Base-by-base conservation (phyloP, 1,284 basidiomycete genomes). In the Ceratobasidium sp. region DNA sequence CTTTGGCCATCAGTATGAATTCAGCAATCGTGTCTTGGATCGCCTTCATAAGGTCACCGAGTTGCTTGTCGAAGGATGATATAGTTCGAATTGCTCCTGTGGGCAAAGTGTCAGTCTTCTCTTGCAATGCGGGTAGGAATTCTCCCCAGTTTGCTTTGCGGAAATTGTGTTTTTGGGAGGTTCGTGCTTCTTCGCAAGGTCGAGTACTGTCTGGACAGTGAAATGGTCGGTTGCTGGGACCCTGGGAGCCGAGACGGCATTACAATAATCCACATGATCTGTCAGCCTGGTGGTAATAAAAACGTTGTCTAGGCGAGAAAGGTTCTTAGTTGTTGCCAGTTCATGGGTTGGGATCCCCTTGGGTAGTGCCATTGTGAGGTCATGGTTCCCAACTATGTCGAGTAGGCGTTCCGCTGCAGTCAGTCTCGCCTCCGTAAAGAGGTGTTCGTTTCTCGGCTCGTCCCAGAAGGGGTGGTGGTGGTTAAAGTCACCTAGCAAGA, bases 391-490 rank as follows among this genome's bases (percentile, higher is more conserved):
- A 1, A 54, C 21, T 16, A 66, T 2, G 3, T 66, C 49, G 0
- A 66, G 14, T 42, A 66, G 49, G 1, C 14, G 11, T 25, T 66
- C 33, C n/a, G n/a, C n/a, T n/a, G n/a, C n/a, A n/a, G n/a, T n/a
- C n/a, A n/a, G n/a, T n/a, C n/a, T n/a, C n/a, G 4, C 36, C 64
- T 69, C 53, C 5, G 66, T 69, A 54, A 69, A 58, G 3, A 69
- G 40, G 23, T 69, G 66, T 18, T 56, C 53, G 11, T 61, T 36
- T 28, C 54, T 51, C 3, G 72, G 60, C n/a, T 81, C 79, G 4
- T 85, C 83, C 85, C 84, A 86, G 0, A 81, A 30, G 0, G 81
- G 82, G 77, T 86, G 83, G 75, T 86, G 84, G 0, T 81, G 75
- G 77, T 86, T 86, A 80, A 86, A 85, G 76, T 86, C 83, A 0